Evolutionary conservation across 2,329 filamentous ascomycete species (phyloP), one percentile per base, ranked within the genome.

Genomic region (Thermothelomyces thermophilus): DNA sequence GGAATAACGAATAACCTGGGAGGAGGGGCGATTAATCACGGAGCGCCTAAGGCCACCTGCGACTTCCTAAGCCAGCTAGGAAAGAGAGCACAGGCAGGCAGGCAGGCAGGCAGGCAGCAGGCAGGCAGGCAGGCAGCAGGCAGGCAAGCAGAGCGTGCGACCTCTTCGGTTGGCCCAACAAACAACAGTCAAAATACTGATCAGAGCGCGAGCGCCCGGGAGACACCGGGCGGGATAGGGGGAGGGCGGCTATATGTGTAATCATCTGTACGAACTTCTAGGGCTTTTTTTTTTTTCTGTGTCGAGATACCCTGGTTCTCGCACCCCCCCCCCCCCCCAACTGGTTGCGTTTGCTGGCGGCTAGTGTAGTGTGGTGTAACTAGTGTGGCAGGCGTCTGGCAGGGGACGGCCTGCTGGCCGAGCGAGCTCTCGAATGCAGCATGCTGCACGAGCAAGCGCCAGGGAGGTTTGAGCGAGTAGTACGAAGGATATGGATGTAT

Each of bases 201-300:
- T 50, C 50, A 41, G 45, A 57, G 47, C 41, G 55, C 48, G 51
- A 31, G 52, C 49, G 54, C 34, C 36, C 46, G 50, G 48, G 41
- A 45, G 34, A 13, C 22, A 33, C 22, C 43, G 37, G 40, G 41
- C 30, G 42, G 48, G 39, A 51, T 34, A 46, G 53, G 51, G 52
- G 53, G 58, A 50, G 48, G 41, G 59, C 60, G 59, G 57, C 60
- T 62, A 62, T 62, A 60, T 59, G 56, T 45, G 53, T 46, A 11
- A 2, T 11, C 9, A 26, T 33, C n/a, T n/a, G n/a, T n/a, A n/a
- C n/a, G n/a, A n/a, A n/a, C n/a, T 22, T 8, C 9, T 7, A 14
- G 13, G 26, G 8, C 28, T 28, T 33, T n/a, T n/a, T n/a, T n/a
- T n/a, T n/a, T n/a, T n/a, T n/a, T n/a, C n/a, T n/a, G n/a, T n/a